Evolutionary conservation across 1,284 basidiomycete genomes (phyloP).

Genomic region (Austroboletus novae-zelandiae): DNA sequence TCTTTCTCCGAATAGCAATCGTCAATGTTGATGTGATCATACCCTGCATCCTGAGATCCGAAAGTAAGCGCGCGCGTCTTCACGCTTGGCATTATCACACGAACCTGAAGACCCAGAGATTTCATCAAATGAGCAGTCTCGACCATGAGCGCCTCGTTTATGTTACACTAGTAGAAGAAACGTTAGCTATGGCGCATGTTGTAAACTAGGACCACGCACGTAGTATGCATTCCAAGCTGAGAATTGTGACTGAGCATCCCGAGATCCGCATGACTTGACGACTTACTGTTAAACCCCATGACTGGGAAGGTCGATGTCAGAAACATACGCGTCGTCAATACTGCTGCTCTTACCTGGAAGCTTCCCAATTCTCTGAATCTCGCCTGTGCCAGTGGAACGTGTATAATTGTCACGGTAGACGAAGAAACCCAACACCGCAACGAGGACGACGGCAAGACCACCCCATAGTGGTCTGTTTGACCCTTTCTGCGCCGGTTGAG

Average conservation of each 20-base stretch:
- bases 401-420: constrained; percentile 5
- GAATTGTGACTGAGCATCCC: constrained; percentile 6
- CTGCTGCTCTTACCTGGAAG: constrained; percentile 26
- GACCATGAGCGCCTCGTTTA: constrained; percentile 50
- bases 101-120: constrained; percentile 44
- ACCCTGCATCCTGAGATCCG: constrained; percentile 46
- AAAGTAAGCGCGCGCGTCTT: not conserved
- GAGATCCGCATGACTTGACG: not conserved
- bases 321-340: not conserved
- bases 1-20: constrained; percentile 58
- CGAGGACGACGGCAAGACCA: constrained; percentile 17
- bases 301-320: constrained; percentile 17
- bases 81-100: constrained; percentile 18
- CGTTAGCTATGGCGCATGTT: not conserved
- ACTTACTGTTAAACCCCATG: constrained; percentile 34
- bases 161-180: constrained; percentile 44
- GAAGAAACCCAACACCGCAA: constrained; percentile 19
- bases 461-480: constrained; percentile 6
- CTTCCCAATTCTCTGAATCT: constrained; percentile 21
- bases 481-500: constrained; percentile 1
- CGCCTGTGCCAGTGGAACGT: not conserved
- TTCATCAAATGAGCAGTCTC: constrained; percentile 48
- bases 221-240: constrained; percentile 62
- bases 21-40: constrained; percentile 53
- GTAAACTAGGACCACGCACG: constrained; percentile 30